A percentile compares a stretch with the other conserved stretches of the same genome.
phyloP scores from a whole-genome alignment of 352 stramenopile genomes.

The Phytophthora sp. region DNA sequence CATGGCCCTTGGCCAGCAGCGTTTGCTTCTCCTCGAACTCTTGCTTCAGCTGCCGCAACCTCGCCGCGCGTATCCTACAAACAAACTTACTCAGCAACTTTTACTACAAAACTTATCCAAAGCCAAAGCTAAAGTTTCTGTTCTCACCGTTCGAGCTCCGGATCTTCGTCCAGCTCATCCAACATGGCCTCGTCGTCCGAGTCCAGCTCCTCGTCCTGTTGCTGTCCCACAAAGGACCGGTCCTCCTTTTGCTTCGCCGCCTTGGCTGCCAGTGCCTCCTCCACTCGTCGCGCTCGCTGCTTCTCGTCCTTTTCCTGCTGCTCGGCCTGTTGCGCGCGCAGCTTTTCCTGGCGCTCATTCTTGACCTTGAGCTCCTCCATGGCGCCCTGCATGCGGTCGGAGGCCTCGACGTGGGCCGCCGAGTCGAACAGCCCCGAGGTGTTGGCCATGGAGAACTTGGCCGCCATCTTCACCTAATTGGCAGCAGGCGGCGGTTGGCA shows the following conservation, averaged over 20 bases:
- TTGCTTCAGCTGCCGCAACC: constrained; percentile 74
- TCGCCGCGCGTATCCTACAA: constrained; percentile 76
- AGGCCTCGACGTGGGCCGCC: constrained; percentile 69
- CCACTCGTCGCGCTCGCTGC: constrained; percentile 18
- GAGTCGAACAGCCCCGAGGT: constrained; percentile 76
- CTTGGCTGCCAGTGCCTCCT: constrained; percentile 37
- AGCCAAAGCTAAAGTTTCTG: background rate
- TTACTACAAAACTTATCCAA: background rate
- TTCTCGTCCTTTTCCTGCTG: constrained; percentile 36
- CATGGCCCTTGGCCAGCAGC: constrained; percentile 75
- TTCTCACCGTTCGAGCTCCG: constrained; percentile 73
- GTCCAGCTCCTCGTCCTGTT: constrained; percentile 38
- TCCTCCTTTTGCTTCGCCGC: constrained; percentile 31
- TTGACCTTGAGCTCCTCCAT: constrained; percentile 79
- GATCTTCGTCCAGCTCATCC: constrained; percentile 80
- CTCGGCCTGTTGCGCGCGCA: constrained; percentile 26
- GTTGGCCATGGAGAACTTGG: constrained; percentile 85
- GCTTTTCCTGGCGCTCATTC: constrained; percentile 50
- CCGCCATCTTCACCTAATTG: constrained; percentile 49
- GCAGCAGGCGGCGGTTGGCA: background rate
- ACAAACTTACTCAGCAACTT: constrained; percentile 7
- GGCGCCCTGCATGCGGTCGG: constrained; percentile 73
- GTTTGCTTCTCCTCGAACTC: constrained; percentile 65
- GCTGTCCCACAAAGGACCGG: constrained; percentile 26
- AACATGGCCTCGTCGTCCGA: constrained; percentile 71